Evolutionary conservation across 148 eudicot genomes (phyloP).

Genomic region (Fallopia convolvulus): DNA sequence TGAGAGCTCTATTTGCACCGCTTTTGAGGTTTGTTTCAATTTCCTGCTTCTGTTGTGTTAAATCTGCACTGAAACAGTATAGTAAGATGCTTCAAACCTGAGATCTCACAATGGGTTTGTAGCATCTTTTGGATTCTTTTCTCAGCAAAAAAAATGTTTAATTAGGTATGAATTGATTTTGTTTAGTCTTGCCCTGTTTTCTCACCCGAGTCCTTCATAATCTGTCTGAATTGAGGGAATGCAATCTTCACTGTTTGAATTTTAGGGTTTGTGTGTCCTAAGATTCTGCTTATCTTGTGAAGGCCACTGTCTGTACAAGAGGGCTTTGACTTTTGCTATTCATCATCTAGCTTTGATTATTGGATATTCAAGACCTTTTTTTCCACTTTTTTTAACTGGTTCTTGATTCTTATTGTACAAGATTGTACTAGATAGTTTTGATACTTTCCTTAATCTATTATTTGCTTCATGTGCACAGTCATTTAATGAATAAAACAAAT

Average conservation of each 20-base stretch:
- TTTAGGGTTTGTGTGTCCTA: constrained; percentile 7
- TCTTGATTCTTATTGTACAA: neutral
- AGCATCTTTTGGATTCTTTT: neutral
- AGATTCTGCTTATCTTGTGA: neutral
- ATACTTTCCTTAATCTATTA: too few species aligned
- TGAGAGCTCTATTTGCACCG: neutral
- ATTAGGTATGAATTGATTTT: neutral
- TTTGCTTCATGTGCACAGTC: too few species aligned
- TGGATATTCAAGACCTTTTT: neutral
- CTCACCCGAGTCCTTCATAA: neutral
- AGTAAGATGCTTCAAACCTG: neutral
- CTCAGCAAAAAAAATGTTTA: neutral
- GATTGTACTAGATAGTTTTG: too few species aligned
- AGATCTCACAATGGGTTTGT: neutral
- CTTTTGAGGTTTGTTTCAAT: constrained; percentile 3
- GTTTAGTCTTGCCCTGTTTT: neutral
- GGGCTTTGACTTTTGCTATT: neutral
- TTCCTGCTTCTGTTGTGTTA: neutral
- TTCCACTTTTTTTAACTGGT: neutral
- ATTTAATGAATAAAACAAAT: too few species aligned
- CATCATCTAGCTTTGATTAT: neutral
- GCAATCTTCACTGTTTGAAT: neutral
- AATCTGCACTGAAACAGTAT: neutral
- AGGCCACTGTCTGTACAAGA: neutral
- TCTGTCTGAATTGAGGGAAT: neutral